Base-by-base conservation (phyloP, 2,329 filamentous ascomycete species). In the Diaporthe velutina region DNA sequence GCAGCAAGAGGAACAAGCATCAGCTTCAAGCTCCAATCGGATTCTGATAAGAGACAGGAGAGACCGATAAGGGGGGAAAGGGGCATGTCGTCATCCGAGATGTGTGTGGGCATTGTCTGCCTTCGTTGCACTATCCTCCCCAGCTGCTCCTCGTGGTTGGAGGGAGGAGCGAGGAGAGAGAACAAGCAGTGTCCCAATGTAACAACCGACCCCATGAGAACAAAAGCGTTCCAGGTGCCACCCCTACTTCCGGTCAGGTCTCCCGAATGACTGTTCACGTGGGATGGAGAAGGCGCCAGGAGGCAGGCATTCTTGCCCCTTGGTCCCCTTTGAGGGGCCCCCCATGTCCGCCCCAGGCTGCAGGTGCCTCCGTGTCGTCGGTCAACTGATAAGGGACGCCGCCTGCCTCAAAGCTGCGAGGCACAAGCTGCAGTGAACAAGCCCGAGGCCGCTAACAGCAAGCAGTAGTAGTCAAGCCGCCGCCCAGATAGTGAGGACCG, bases 321-420 rank as follows among this genome's bases (percentile, higher is more conserved):
- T 40, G 30, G 45, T 60, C 60, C n/a, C 38, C 15, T n/a, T 61
- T 33, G 42, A 45, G 48, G 45, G 58, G n/a, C n/a, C 48, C 58
- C 61, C 70, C 58, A 30, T 54, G 57, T 52, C 48, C 71, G 10
- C 38, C 38, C 57, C 40, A 64, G 70, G 60, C 70, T 73, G 60
- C 70, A 64, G 58, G 48, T 55, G 57, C 45, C 58, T 64, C 58
- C 71, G 45, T 73, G 48, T 42, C 71, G 8, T 66, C 45, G 33
- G 45, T 64, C 71, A 66, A 66, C 71, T 73, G 71, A 73, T 73
- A 73, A 73, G 48, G 52, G 71, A 73, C 61, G 64, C 58, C 33
- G 45, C 70, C 40, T 58, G 25, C 40, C 50, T 25, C 70, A 30
- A 17, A 45, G 55, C 68, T 71, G 48, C 33, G 30, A 48, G 60